Conservation (phyloP, 306 rosid species). For the Lotus japonicus region DNA sequence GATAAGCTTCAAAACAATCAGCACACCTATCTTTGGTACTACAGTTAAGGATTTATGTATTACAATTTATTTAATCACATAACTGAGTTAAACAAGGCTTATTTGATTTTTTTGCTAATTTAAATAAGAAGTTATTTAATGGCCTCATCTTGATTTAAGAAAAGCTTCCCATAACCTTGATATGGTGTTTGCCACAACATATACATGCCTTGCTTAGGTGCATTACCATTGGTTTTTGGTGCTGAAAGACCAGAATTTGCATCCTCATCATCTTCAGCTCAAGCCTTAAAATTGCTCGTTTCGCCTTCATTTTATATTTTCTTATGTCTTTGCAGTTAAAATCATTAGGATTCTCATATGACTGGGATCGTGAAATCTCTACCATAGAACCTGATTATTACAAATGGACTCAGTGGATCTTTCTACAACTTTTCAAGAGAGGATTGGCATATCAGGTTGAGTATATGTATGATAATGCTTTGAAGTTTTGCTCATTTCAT, state of each 20-base stretch:
- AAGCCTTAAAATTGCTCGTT: constrained; percentile 8
- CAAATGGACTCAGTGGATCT: constrained; percentile 99
- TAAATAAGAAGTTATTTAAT: neutral
- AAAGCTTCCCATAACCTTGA: no score
- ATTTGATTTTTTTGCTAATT: constrained; percentile 20
- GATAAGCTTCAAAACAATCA: neutral
- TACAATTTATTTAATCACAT: neutral
- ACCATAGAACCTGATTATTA: constrained; percentile 89
- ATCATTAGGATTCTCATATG: constrained; percentile 94
- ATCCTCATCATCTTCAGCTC: neutral
- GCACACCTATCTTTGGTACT: neutral
- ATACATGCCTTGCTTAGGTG: no score
- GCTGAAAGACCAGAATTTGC: no score
- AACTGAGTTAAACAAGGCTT: neutral
- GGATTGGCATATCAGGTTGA: constrained; percentile 94
- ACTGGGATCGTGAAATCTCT: constrained; percentile 96
- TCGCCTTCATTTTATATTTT: constrained; percentile 23
- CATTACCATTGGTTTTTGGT: no score
- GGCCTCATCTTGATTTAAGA: no score
- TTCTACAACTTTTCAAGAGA: constrained; percentile 87
- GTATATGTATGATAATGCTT: constrained; percentile 18
- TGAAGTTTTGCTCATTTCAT: constrained; percentile 1
- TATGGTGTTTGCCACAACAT: no score
- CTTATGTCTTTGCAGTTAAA: constrained; percentile 60
- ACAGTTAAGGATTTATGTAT: neutral